Conservation (phyloP, 805 yeast genomes). For the Saccharomycopsis malanga region DNA sequence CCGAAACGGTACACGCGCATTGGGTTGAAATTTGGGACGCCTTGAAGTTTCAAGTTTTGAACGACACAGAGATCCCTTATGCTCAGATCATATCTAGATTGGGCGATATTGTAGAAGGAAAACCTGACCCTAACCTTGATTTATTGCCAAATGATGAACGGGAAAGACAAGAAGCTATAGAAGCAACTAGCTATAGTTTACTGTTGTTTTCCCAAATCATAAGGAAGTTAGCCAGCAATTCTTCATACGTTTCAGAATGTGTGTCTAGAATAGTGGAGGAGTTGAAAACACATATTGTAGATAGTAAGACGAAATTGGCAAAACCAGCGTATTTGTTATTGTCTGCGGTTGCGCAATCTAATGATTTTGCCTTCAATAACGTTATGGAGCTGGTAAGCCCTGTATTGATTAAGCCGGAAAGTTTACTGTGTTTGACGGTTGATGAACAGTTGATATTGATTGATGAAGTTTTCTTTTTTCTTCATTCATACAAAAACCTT, state of each 20-base stretch:
- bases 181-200: slow-evolving; percentile 30
- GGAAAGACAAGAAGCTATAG: slow-evolving; percentile 9
- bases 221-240: slow-evolving; percentile 28
- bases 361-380: slow-evolving; percentile 38
- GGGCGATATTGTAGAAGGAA: not conserved
- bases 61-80: slow-evolving; percentile 37
- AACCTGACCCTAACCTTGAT: not conserved
- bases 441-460: slow-evolving; percentile 54
- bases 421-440: slow-evolving; percentile 42
- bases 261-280: slow-evolving; percentile 41
- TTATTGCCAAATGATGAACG: slow-evolving; percentile 12
- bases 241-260: slow-evolving; percentile 33
- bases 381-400: slow-evolving; percentile 31
- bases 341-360: slow-evolving; percentile 46
- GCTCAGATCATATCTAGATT: slow-evolving; percentile 24
- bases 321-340: slow-evolving; percentile 60
- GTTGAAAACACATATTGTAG: slow-evolving; percentile 43
- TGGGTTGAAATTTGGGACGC: slow-evolving; percentile 85
- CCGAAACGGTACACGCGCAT: slow-evolving; percentile 42
- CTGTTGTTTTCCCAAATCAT: slow-evolving; percentile 40
- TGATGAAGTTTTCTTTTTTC: slow-evolving; percentile 51
- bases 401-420: slow-evolving; percentile 23
- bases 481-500: slow-evolving; percentile 43
- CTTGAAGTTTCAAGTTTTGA: slow-evolving; percentile 80
- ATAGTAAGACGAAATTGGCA: slow-evolving; percentile 44